Conservation (phyloP, 352 stramenopile species). For the Pythium phragmitis region DNA sequence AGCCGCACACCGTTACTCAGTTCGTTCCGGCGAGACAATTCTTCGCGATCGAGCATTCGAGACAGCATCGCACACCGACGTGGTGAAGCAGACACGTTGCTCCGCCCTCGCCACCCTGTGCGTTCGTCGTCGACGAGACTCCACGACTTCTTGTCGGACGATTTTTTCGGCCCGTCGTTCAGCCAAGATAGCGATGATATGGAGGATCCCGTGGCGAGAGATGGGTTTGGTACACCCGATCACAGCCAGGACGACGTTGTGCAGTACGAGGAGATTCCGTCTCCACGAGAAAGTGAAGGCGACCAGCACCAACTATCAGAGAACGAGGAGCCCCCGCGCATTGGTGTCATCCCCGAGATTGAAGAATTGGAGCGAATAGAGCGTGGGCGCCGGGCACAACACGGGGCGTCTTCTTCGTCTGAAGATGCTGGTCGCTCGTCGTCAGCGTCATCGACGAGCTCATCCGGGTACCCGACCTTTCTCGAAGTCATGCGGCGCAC, state of each 20-base stretch:
- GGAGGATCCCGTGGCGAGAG: conserved; percentile 12
- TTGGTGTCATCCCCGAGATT: conserved; percentile 66
- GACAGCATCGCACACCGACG: not conserved
- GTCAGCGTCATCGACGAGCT: conserved; percentile 23
- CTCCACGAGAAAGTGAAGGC: conserved; percentile 9
- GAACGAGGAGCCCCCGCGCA: conserved; percentile 1
- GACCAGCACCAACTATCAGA: not conserved
- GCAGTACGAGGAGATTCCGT: conserved; percentile 20
- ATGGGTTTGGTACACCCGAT: conserved; percentile 7
- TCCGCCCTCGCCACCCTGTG: not conserved
- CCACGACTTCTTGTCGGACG: conserved; percentile 51
- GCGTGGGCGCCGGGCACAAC: conserved; percentile 14
- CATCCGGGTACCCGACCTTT: conserved; percentile 35
- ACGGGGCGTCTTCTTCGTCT: not conserved
- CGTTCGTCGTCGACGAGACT: conserved; percentile 25
- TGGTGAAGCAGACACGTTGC: not conserved
- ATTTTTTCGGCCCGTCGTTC: conserved; percentile 72
- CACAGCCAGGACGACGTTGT: conserved; percentile 17
- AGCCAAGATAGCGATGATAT: conserved; percentile 31
- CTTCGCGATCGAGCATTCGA: not conserved
- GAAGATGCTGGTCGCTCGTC: conserved; percentile 18
- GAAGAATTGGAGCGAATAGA: conserved; percentile 43
- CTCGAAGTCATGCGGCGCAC: conserved; percentile 50
- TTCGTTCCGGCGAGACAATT: conserved; percentile 33
- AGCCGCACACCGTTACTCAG: conserved; percentile 61